phyloP scores from a whole-genome alignment of 129 eudicot genomes.

The Saposhnikovia divaricata region DNA sequence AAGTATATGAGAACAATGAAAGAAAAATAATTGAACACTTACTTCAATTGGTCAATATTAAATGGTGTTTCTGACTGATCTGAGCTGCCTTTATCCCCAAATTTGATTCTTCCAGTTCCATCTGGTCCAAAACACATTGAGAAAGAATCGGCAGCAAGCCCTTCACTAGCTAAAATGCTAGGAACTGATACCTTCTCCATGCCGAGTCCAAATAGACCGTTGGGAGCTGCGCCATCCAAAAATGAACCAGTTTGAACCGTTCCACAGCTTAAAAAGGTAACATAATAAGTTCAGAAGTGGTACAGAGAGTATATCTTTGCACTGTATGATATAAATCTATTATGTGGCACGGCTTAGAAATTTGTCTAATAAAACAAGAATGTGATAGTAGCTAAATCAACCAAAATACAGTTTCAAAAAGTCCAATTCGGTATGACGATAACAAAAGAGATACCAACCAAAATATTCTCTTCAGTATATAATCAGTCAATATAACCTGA shows the following conservation, averaged over 20 bases:
- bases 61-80: conserved; percentile 80
- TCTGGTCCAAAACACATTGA: conserved; percentile 82
- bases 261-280: conserved; percentile 62
- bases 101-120: conserved; percentile 69
- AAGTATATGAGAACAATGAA: not conserved
- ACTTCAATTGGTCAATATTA: conserved; percentile 51
- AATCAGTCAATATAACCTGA: not conserved
- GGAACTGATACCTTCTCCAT: conserved; percentile 71
- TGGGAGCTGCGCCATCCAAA: conserved; percentile 82
- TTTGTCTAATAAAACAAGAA: not conserved
- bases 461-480: not conserved
- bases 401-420: not conserved
- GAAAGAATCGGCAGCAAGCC: conserved; percentile 84
- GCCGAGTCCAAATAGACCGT: conserved; percentile 93
- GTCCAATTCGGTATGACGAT: conserved; percentile 1
- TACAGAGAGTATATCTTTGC: not conserved
- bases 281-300: not conserved
- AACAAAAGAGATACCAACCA: conserved; percentile 5
- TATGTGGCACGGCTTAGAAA: not conserved
- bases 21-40: conserved; percentile 17
- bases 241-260: conserved; percentile 75
- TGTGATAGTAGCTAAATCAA: not conserved
- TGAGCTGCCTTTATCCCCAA: conserved; percentile 81
- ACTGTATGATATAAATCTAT: not conserved
- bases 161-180: conserved; percentile 71